These are phyloP conservation scores for Micromonas pusilla DNA, from an alignment of 139 green algal species.

Conservation along the genomic window DNA sequence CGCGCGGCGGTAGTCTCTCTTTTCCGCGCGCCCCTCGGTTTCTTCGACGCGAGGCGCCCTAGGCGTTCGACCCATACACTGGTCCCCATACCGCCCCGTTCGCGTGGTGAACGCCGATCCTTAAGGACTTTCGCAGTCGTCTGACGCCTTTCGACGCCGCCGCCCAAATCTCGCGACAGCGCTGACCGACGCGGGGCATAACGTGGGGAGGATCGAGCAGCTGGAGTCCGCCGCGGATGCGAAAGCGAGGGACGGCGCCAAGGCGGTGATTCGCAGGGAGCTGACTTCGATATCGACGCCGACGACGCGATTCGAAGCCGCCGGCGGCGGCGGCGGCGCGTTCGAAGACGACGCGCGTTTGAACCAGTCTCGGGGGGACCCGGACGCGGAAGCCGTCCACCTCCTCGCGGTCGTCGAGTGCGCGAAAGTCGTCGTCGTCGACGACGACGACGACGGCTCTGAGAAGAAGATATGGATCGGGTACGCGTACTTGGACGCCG, in stretches of 20 bases:
- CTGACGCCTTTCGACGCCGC: no score
- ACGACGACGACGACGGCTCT: not conserved
- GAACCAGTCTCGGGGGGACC: no score
- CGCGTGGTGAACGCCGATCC: no score
- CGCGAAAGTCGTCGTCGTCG: not conserved
- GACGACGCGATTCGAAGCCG: conserved; percentile 9
- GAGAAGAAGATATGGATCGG: not conserved
- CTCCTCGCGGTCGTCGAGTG: not conserved
- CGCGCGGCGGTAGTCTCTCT: no score
- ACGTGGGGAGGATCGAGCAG: conserved; percentile 46
- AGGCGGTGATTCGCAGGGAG: conserved; percentile 39
- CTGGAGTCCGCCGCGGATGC: conserved; percentile 40
- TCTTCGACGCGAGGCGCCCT: no score
- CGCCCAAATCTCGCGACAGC: not conserved
- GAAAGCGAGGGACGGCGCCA: conserved; percentile 34
- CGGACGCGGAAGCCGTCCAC: not conserved
- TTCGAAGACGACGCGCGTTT: no score
- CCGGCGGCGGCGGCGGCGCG: not conserved
- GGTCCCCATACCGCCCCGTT: conserved; percentile 35
- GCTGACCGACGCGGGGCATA: not conserved
- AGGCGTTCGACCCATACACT: no score
- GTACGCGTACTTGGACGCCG: not conserved
- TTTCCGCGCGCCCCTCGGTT: no score
- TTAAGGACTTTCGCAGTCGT: no score
- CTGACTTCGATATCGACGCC: conserved; percentile 36